Base-by-base conservation (phyloP, 805 yeast species). In the Ogataea nonfermentans region DNA sequence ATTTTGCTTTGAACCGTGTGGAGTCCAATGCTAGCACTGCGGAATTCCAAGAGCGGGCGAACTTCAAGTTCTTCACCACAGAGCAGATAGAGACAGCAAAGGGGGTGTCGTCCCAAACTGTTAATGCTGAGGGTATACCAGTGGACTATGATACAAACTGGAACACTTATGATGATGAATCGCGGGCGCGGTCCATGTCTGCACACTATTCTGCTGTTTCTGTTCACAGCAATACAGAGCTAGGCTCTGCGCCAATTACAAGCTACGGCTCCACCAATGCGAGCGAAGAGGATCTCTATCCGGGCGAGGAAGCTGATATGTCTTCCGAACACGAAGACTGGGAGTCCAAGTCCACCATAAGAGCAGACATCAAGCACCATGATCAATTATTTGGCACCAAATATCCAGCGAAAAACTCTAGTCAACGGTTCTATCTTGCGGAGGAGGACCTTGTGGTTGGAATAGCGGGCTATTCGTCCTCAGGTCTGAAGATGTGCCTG, bases 401-500 rank as follows among this genome's bases (percentile, higher is more conserved):
- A 30, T 57, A 59, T 39, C 63, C 65, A 4, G 72, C 84, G 0
- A 61, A 49, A 9, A 61, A 71, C 35, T 67, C 66, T 40, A 73
- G 71, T 49, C 99, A 93, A 63, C 72, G 96, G 41, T 88, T 85
- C 61, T 93, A 91, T 61, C 76, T 93, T 46, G 90, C 96, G 0
- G 98, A 93, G 60, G 99, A 93, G 59, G 99, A 93, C 66, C 68
- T 93, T 55, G 91, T 91, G 9, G 76, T 93, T 44, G 96, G 95
- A 46, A 84, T 93, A 46, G 99, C 97, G 0, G 98, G 98, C 4
- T 93, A 86, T 61, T 62, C 62, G 38, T 76, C 80, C 11, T 74
- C 81, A 9, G 55, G 55, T 33, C 38, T 70, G 48, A 76, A 79
- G 45, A 53, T 63, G 4, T 27, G 65, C 0, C 11, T 73, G 1